phyloP scores from a whole-genome alignment of 179 eudicot genomes.

The Camellia oleifera region DNA sequence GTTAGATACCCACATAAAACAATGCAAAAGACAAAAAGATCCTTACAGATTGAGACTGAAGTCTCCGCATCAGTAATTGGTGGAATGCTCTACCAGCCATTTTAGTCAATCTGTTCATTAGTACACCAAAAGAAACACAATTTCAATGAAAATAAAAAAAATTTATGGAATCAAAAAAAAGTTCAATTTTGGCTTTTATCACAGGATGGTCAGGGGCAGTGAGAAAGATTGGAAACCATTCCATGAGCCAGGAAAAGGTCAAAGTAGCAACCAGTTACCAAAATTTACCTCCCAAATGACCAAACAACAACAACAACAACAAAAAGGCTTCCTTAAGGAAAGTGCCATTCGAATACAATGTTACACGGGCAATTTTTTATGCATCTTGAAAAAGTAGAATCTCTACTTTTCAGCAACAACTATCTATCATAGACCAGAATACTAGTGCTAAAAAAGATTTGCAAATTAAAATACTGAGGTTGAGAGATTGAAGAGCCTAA shows the following conservation, averaged over 20 bases:
- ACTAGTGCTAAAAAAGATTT: not conserved
- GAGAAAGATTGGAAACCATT: not conserved
- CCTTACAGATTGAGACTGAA: slow-evolving; percentile 36
- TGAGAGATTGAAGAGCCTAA: not conserved
- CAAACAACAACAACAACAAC: not conserved
- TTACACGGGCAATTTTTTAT: not conserved
- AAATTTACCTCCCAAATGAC: not conserved
- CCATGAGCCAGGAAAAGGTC: not conserved
- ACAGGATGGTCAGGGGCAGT: not conserved
- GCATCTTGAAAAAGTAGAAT: not conserved
- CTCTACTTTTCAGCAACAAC: not conserved
- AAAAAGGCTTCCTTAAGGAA: too few species aligned
- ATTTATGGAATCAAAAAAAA: not conserved
- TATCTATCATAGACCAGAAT: not conserved
- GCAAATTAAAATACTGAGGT: not conserved
- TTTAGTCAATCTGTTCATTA: slow-evolving; percentile 21
- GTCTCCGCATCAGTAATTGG: slow-evolving; percentile 31
- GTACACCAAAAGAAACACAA: slow-evolving; percentile 1
- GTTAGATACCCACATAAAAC: not conserved
- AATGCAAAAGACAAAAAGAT: not conserved
- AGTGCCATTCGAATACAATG: not conserved
- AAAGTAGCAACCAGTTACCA: not conserved
- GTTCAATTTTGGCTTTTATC: not conserved
- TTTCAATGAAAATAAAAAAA: not conserved
- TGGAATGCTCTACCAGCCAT: slow-evolving; percentile 42